A percentile compares a stretch with the other conserved stretches of the same genome.
phyloP scores from a whole-genome alignment of 108 stramenopile genomes.

The Cyclostephanos invisitatus region DNA sequence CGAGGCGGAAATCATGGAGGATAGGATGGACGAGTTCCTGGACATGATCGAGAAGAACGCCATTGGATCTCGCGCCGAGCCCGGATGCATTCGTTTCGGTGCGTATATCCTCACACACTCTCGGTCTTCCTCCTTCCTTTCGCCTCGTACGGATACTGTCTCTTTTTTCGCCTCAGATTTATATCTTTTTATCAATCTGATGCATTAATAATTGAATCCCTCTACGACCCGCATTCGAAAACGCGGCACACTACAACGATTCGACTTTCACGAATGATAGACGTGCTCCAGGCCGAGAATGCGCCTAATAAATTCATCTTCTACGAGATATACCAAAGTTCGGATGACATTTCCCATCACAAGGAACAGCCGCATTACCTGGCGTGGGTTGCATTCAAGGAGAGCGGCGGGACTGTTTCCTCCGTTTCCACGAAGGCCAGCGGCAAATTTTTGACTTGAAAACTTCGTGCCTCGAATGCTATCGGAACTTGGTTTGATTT shows the following conservation, averaged over 20 bases:
- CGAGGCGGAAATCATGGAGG: conserved; percentile 75
- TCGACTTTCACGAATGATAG: conserved; percentile 20
- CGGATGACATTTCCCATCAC: conserved; percentile 75
- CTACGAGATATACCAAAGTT: conserved; percentile 81
- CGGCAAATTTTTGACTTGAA: conserved; percentile 67
- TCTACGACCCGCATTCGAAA: neutral
- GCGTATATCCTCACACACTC: conserved; percentile 15
- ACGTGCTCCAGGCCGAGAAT: conserved; percentile 77
- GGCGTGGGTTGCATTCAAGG: conserved; percentile 84
- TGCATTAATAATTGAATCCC: neutral
- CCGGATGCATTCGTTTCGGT: conserved; percentile 86
- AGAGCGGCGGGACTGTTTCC: conserved; percentile 69
- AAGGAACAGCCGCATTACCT: conserved; percentile 81
- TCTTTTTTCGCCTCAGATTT: neutral
- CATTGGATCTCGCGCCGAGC: conserved; percentile 67
- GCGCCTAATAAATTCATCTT: conserved; percentile 77
- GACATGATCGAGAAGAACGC: conserved; percentile 83
- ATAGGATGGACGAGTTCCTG: conserved; percentile 83
- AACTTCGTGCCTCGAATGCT: neutral
- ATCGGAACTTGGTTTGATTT: neutral
- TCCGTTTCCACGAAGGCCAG: conserved; percentile 72
- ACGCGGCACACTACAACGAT: neutral
- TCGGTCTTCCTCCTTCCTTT: conserved; percentile 1
- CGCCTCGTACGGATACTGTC: neutral
- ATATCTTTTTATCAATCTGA: neutral